Percentiles rank a stretch among this genome's conserved stretches.
Conservation (phyloP, 1,139 yeast species). For the Zygotorulaspora mrakii region DNA sequence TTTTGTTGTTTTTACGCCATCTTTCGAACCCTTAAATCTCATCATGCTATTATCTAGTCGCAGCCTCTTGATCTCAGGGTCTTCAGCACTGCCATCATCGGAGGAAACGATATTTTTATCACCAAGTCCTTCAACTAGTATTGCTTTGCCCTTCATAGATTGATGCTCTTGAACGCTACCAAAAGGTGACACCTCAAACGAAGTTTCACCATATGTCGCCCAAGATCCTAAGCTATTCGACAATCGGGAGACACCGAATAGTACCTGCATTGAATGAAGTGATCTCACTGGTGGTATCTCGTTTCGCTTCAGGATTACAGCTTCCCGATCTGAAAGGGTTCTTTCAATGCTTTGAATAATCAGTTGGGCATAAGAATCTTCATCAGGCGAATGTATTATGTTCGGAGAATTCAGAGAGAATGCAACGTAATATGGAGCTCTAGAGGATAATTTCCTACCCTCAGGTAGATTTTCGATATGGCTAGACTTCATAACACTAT, state of each 20-base stretch:
- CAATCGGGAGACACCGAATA: slow-evolving; percentile 60
- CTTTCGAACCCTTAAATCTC: slow-evolving; percentile 53
- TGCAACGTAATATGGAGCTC: slow-evolving; percentile 61
- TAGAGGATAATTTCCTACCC: slow-evolving; percentile 42
- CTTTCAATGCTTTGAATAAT: slow-evolving; percentile 58
- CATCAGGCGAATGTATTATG: slow-evolving; percentile 55
- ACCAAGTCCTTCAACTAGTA: slow-evolving; percentile 7
- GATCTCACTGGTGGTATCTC: slow-evolving; percentile 51
- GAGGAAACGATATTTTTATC: neutral
- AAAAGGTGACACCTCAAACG: slow-evolving; percentile 60
- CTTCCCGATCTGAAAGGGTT: slow-evolving; percentile 43
- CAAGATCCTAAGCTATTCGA: slow-evolving; percentile 62
- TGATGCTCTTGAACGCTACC: slow-evolving; percentile 37
- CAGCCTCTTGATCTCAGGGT: slow-evolving; percentile 21
- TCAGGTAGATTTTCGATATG: neutral
- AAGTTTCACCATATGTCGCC: slow-evolving; percentile 65
- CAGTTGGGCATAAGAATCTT: slow-evolving; percentile 47
- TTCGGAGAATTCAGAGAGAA: slow-evolving; percentile 66
- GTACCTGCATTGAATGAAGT: slow-evolving; percentile 37
- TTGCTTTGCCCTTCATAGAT: slow-evolving; percentile 21
- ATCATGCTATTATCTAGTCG: slow-evolving; percentile 44
- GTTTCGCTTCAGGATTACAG: slow-evolving; percentile 33
- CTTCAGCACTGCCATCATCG: slow-evolving; percentile 14
- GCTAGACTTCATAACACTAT: neutral
- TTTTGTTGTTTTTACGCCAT: slow-evolving; percentile 39